Conservation (phyloP, 2,329 filamentous ascomycete genomes). For the Xylaria polymorpha region DNA sequence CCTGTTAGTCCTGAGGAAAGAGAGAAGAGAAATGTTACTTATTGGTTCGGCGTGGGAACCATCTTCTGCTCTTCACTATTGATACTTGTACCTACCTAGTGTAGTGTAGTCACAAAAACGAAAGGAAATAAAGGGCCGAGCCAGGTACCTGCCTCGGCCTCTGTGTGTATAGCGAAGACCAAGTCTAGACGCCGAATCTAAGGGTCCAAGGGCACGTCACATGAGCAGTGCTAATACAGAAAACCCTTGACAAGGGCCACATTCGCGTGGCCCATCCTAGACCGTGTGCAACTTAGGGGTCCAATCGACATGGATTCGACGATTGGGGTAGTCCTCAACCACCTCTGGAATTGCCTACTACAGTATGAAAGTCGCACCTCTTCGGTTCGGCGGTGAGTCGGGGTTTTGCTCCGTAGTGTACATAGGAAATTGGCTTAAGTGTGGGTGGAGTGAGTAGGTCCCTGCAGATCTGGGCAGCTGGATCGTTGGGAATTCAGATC, state of each 20-base stretch:
- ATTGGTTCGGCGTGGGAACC: not conserved
- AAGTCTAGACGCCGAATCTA: conserved; percentile 2
- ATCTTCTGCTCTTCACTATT: not conserved
- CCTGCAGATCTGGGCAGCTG: conserved; percentile 35
- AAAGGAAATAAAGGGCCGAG: conserved; percentile 13
- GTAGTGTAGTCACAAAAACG: not conserved
- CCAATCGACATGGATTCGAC: conserved; percentile 8
- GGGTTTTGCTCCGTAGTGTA: conserved; percentile 15
- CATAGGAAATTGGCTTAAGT: not conserved
- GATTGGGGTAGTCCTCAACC: conserved; percentile 12
- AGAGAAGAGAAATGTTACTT: not conserved
- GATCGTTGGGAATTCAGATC: conserved; percentile 12
- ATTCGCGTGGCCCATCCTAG: conserved; percentile 6
- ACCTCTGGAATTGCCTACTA: not conserved
- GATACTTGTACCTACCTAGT: not conserved
- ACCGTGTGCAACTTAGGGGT: not conserved
- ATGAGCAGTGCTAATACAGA: conserved; percentile 7
- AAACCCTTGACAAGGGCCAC: conserved; percentile 17
- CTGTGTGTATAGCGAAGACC: not conserved
- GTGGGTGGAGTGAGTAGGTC: conserved; percentile 31
- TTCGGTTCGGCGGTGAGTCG: conserved; percentile 33
- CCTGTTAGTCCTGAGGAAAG: conserved; percentile 2
- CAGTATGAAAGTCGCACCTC: conserved; percentile 1
- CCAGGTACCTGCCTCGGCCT: not conserved
- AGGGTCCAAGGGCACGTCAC: conserved; percentile 16